Base-by-base conservation (phyloP, 257 asterid species). In the Paraleonurus japonicus region DNA sequence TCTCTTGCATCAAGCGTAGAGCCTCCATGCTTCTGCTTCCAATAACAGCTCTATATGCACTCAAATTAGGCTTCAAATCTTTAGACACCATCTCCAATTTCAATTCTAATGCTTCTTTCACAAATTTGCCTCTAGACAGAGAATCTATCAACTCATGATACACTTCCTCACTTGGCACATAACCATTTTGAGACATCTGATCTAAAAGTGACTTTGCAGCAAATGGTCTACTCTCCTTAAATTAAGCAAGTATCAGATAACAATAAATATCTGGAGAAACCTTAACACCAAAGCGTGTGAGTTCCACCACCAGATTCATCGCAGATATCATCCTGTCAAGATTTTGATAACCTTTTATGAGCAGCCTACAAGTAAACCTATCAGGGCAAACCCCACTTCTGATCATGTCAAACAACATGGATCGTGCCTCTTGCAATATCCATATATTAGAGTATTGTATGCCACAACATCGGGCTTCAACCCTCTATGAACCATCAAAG, bases 401-500 rank as follows among this genome's bases (percentile, higher is more conserved):
- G 65, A 90, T 80, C 97, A 94, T 89, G 70, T 86, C 84, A 71
- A 82, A 86, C 85, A 94, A 70, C 65, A 91, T 23, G 22, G 78
- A 78, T 62, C 88, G 85, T 2, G 87, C 97, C 67, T 88, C 96
- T 53, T 83, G 87, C 96, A 86, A 68, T 82, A 89, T 75, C 97
- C 96, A 69, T 75, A 72, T 58, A 94, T 75, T 70, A 94, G 90
- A 53, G 95, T 84, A 67, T 87, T 89, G 78, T 84, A 90, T 13
- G 90, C 75, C 71, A 84, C 72, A 61, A 61, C 48, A 80, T 94
- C 98, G 3, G 96, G 96, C 67, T 68, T 76, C 55, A 91, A 67
- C 58, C 97, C 97, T 73, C 85, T 73, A 43, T 83, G 82, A 71
- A 87, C 76, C 96, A 91, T 94, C 61, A 75, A 80, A 67, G 75